Evolutionary conservation across 176 grass and related monocot species (phyloP).

Genomic region (Paspalum vaginatum): DNA sequence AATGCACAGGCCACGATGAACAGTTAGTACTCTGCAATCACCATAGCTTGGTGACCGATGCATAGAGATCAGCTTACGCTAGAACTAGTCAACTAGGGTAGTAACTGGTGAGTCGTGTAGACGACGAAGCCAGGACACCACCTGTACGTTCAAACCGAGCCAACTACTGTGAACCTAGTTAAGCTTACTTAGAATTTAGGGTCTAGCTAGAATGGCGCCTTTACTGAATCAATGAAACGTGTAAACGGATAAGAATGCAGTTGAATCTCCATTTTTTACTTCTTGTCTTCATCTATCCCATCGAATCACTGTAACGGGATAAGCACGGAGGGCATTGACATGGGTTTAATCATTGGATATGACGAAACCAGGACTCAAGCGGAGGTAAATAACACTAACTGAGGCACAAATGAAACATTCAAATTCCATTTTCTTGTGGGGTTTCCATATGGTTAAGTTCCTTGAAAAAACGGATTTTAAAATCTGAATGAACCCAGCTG

Average conservation of each 20-base stretch:
- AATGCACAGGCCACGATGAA: constrained; percentile 16
- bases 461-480: background rate
- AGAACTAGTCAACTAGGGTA: constrained; percentile 22
- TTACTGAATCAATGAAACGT: constrained; percentile 2
- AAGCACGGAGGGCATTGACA: background rate
- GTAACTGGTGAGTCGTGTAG: background rate
- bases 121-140: constrained; percentile 18
- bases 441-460: background rate
- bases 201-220: constrained; percentile 2
- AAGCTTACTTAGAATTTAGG: constrained; percentile 29
- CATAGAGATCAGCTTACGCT: constrained; percentile 17
- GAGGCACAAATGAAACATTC: too few relatives aligned
- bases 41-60: background rate
- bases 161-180: constrained; percentile 35
- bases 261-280: background rate
- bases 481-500: background rate
- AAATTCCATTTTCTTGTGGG: background rate
- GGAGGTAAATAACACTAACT: background rate
- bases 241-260: constrained; percentile 39
- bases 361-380: background rate
- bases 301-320: constrained; percentile 18
- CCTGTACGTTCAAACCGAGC: constrained; percentile 40
- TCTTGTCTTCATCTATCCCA: constrained; percentile 31
- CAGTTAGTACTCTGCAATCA: constrained; percentile 37
- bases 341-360: constrained; percentile 10